Evolutionary conservation across 306 rosid genomes (phyloP), one percentile per base, ranked within the genome.

Genomic region (Parietaria judaica): DNA sequence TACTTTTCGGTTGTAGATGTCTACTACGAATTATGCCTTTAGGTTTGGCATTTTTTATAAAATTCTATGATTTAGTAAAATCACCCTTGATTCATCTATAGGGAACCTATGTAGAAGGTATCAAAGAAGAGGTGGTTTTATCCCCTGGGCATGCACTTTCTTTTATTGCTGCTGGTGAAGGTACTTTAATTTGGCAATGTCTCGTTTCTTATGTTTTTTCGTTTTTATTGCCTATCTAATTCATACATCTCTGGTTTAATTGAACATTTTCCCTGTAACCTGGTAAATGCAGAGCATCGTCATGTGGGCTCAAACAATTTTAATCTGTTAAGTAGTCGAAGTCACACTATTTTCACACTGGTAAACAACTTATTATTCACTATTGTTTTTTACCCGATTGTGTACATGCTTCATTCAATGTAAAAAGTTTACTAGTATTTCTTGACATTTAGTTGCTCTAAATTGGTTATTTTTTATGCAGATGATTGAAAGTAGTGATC

Each of bases 51-150:
- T 63, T 13, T 1, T 41, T 31, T 48, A 61, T 58, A 54, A 38
- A 36, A 73, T 69, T 58, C 58, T 51, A 38, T 51, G 14, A 38
- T 63, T 51, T 64, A 63, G 52, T 56, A 31, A 67, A 36, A 8
- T 63, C 41, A 5, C 49, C 46, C 47, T 56, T 47, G 23, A 75
- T 66, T 59, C 62, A 48, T 74, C 6, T 73, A 70, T 81, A 94
- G 99, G 99, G 99, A 36, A 94, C 99, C 58, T 94, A 94, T 75
- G 99, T 94, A 53, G 99, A 94, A 84, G 97, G 99, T 63, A 94
- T 94, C 67, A 94, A 94, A 81, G 99, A 94, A 78, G 99, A 94
- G 70, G 95, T 94, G 66, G 99, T 94, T 66, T 64, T 94, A 66
- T 94, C 99, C 67, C 99, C 99, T 54, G 97, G 99, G 58, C 99